Evolutionary conservation across 2,329 filamentous ascomycete genomes (phyloP), one percentile per base, ranked within the genome.

Genomic region (Alternaria ventricosa): DNA sequence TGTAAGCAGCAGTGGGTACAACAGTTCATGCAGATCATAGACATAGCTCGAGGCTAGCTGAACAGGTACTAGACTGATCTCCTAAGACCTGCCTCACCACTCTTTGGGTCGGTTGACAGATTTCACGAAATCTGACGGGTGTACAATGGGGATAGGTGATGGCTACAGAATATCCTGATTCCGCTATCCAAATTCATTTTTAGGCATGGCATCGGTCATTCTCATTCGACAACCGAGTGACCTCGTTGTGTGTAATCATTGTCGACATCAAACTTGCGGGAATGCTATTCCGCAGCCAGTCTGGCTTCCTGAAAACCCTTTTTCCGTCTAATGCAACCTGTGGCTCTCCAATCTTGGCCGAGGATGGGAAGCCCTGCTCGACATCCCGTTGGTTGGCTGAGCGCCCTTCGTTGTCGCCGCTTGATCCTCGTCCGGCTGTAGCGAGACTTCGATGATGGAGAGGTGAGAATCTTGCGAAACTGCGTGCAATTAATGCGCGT

Each of bases 211-310:
- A 11, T 25, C 27, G 30, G 4, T 7, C 4, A 13, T 62, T 47
- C 5, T 49, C 56, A 28, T 20, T 56, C n/a, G 59, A 58, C 27
- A 57, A 27, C 9, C 27, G 23, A 12, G 46, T 55, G 7, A 58
- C n/a, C 30, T 69, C 66, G 41, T 60, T 55, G 2, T 63, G 66
- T 51, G 63, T 68, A n/a, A 68, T 54, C 28, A 62, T 57, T 4
- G 68, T 72, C 9, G 61, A 65, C 65, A 74, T 68, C 56, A 74
- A 46, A 57, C 63, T 68, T 7, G 57, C 63, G 7, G 70, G 72
- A 27, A 74, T 57, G 20, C 63, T 64, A 22, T 55, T 63, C 43
- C 70, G 56, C 62, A 75, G 25, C 71, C 71, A 74, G 58, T 74
- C 71, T 7, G 72, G 71, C 28, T 63, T 73, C 22, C 66, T 47